Evolutionary conservation across 164 flowering plant genomes (phyloP).

Genomic region (Dillenia suffruticosa): DNA sequence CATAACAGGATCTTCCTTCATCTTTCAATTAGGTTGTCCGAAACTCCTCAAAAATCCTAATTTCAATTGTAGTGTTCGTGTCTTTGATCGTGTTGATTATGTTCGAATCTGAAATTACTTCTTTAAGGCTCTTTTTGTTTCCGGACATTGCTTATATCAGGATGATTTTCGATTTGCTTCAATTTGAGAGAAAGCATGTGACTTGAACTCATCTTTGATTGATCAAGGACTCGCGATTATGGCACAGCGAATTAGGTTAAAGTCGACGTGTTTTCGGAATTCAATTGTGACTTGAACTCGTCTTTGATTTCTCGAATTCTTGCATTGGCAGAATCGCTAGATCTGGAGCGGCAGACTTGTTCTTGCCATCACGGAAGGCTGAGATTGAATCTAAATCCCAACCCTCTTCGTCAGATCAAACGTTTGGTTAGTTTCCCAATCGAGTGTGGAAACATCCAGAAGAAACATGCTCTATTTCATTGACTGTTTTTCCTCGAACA

Average conservation of each 20-base stretch:
- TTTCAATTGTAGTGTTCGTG: neutral
- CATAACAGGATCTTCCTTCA: too few relatives aligned
- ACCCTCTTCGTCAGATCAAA: too few relatives aligned
- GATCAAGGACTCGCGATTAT: slow-evolving; percentile 10
- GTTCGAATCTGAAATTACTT: neutral
- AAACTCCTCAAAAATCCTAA: too few relatives aligned
- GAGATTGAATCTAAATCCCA: too few relatives aligned
- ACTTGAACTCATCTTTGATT: slow-evolving; percentile 1
- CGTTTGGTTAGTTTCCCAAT: too few relatives aligned
- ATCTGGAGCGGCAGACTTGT: too few relatives aligned
- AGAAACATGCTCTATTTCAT: too few relatives aligned
- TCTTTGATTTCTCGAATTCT: slow-evolving; percentile 1
- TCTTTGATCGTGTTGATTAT: slow-evolving; percentile 1
- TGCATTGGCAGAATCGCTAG: slow-evolving; percentile 7
- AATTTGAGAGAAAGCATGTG: slow-evolving; percentile 5
- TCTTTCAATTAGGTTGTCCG: too few relatives aligned
- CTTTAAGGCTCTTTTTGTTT: slow-evolving; percentile 3
- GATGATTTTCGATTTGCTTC: slow-evolving; percentile 4
- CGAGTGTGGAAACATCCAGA: too few relatives aligned
- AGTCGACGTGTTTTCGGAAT: neutral
- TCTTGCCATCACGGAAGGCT: neutral
- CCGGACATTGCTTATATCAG: neutral
- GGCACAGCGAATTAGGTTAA: neutral
- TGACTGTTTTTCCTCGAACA: too few relatives aligned
- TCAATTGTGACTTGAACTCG: neutral